Evolutionary conservation across 2,329 filamentous ascomycete species (phyloP).

Genomic region (Chaetoscypha palmicola): DNA sequence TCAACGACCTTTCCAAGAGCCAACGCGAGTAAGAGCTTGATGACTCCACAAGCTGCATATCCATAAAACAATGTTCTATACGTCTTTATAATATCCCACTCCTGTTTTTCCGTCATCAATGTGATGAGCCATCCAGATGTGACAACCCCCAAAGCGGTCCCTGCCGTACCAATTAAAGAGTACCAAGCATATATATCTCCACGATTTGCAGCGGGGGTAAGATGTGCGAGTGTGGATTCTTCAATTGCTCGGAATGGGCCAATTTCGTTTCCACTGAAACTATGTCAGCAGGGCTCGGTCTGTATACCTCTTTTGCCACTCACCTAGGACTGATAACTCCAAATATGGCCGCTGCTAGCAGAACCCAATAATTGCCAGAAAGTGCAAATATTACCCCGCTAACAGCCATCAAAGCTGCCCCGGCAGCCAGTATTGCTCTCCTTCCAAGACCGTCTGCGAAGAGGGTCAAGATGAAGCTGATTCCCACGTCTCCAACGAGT

Average conservation of each 20-base stretch:
- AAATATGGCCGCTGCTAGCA: conserved; percentile 50
- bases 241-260: conserved; percentile 57
- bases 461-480: conserved; percentile 52
- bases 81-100: conserved; percentile 40
- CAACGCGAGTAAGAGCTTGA: conserved; percentile 49
- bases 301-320: background rate
- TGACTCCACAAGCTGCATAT: conserved; percentile 49
- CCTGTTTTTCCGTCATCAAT: conserved; percentile 36
- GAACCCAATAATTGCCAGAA: conserved; percentile 48
- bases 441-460: conserved; percentile 53
- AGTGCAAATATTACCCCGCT: conserved; percentile 51
- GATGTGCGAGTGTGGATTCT: conserved; percentile 52
- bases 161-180: conserved; percentile 49
- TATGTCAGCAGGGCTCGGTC: conserved; percentile 7
- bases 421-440: conserved; percentile 44
- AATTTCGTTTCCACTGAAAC: conserved; percentile 52
- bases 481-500: conserved; percentile 49
- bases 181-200: conserved; percentile 59
- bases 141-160: conserved; percentile 53
- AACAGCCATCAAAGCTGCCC: conserved; percentile 47
- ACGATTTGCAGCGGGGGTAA: conserved; percentile 40
- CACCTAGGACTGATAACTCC: conserved; percentile 55
- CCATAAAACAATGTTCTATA: conserved; percentile 51
- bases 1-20: conserved; percentile 38
- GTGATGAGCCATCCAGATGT: conserved; percentile 53